Percentiles rank a stretch among this genome's conserved stretches.
Conservation (phyloP, 176 grass and related monocot genomes). For the Avena eriantha region DNA sequence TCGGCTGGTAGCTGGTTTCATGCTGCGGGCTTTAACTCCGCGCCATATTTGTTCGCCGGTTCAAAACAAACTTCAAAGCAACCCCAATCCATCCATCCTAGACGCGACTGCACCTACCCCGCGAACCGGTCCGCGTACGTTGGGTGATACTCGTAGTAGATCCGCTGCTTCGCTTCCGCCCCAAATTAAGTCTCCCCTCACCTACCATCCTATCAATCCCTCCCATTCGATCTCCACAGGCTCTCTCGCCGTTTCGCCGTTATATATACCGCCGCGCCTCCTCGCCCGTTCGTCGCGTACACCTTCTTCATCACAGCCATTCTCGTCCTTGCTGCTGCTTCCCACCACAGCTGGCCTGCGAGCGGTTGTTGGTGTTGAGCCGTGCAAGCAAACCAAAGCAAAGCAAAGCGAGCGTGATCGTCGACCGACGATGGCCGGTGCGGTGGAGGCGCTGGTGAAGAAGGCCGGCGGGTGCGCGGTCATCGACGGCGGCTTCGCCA, state of each 20-base stretch:
- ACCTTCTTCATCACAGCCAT: not conserved
- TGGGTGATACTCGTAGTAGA: not conserved
- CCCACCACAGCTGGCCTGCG: not conserved
- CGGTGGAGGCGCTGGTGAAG: constrained; percentile 60
- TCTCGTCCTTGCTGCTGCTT: not conserved
- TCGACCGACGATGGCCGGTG: constrained; percentile 33
- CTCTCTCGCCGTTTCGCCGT: not conserved
- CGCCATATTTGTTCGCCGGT: not conserved
- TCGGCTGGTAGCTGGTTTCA: not conserved
- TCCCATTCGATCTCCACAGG: not conserved
- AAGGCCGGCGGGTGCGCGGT: constrained; percentile 74
- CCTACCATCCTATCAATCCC: not conserved
- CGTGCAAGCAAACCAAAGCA: not conserved
- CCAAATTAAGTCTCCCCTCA: constrained; percentile 39
- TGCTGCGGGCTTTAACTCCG: not conserved
- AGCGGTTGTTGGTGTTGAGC: not conserved
- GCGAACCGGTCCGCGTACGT: constrained; percentile 50
- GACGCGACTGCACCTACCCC: constrained; percentile 49
- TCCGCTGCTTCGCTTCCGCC: not conserved
- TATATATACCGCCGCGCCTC: constrained; percentile 16
- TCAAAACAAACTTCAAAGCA: constrained; percentile 24
- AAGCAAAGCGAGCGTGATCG: not conserved
- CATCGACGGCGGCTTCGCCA: constrained; percentile 85
- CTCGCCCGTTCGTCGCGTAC: not conserved
- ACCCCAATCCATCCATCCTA: not conserved